Percentiles rank a stretch among this genome's conserved stretches.
These are phyloP conservation scores for Yarrowia deformans DNA, from an alignment of 805 yeast genomes.

Conservation along the genomic window DNA sequence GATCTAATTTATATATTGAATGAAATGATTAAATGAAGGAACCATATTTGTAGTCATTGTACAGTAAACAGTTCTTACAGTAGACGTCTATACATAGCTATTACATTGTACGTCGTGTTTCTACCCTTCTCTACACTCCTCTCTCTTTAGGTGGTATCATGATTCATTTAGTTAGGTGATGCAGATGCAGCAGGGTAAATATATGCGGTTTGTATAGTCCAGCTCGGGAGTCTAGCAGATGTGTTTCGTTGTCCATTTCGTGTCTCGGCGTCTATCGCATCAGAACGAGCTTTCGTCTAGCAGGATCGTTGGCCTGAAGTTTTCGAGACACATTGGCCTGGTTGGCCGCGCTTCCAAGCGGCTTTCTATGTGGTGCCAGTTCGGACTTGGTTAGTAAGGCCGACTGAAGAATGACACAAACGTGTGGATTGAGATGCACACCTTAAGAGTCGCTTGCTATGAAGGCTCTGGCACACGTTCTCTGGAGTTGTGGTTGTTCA, in stretches of 20 bases:
- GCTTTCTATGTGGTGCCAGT: constrained; percentile 26
- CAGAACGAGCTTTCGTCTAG: constrained; percentile 22
- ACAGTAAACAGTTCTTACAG: no score
- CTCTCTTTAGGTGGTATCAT: constrained; percentile 9
- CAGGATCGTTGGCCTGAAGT: constrained; percentile 25
- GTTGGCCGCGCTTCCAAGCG: constrained; percentile 24
- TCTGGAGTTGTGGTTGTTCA: no score
- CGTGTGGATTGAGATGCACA: no score
- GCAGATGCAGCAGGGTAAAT: constrained; percentile 19
- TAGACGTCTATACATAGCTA: no score
- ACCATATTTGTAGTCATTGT: no score
- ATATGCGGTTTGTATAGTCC: constrained; percentile 1
- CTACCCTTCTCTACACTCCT: not conserved
- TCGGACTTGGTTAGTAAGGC: constrained; percentile 24
- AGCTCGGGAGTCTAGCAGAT: not conserved
- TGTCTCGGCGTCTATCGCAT: not conserved
- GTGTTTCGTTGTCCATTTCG: no score
- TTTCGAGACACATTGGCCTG: constrained; percentile 10
- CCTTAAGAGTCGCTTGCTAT: no score
- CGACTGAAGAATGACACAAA: not conserved
- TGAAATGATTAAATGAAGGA: no score
- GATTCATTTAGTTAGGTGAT: constrained; percentile 6
- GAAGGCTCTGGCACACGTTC: no score
- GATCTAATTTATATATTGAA: not conserved
- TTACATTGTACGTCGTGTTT: no score